Base-by-base conservation (phyloP, 2,329 filamentous ascomycete species). In the Celoporthe dispersa region DNA sequence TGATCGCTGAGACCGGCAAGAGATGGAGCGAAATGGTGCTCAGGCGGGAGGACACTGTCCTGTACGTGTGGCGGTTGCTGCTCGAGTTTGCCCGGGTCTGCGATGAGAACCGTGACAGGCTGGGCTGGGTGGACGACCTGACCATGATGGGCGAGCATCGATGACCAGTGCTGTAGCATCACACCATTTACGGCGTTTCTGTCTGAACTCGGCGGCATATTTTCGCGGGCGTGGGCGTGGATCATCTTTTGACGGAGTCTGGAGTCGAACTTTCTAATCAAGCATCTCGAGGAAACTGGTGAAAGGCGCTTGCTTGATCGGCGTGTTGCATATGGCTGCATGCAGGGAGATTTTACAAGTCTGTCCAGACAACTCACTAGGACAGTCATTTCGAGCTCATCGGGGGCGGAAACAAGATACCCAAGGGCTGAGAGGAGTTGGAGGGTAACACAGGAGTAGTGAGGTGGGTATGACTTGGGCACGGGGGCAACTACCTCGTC, bases 51-150 rank as follows among this genome's bases (percentile, higher is more conserved):
- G 90, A 92, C 75, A 91, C 92, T 88, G 80, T 84, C 70, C 81
- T 92, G 9, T 92, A 92, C 76, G 83, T 89, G 28, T 88, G 87
- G 80, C 82, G 90, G 55, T 73, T 92, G 71, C 78, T 90, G 53
- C 79, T 89, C 53, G 88, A 90, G 76, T 89, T 86, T 79, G 86
- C 84, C 33, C 78, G 86, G 44, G 79, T 88, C 25, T 82, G 79
- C 66, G 84, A 84, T 68, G 81, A 82, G 68, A 80, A 82, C 63
- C 77, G 84, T 44, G 77, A 84, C 9, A 78, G 73, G 25, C 75
- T 86, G 19, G 84, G 79, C 2, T 86, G 78, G 68, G 81, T 86
- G 8, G 81, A 74, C 3, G 85, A 86, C 70, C 71, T 86, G 70
- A 19, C 60, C 39, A 60, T 11, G 37, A 62, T 31, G 28, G 22